Evolutionary conservation across 495 filamentous ascomycete genomes (phyloP).

Genomic region (Aspergillus diversus): DNA sequence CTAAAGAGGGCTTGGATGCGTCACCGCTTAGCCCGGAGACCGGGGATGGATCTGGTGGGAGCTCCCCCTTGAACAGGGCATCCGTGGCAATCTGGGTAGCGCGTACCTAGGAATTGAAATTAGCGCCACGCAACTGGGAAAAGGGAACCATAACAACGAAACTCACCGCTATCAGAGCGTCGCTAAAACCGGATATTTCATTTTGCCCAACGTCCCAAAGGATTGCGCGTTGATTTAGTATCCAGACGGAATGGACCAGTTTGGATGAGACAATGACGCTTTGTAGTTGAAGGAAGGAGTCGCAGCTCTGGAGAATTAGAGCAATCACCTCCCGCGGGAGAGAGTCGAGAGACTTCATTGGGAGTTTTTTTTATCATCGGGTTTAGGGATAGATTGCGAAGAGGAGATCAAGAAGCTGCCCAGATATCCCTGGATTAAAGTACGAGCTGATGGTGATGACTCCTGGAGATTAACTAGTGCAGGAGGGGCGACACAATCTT

Average conservation of each 20-base stretch:
- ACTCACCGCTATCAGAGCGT: conserved; percentile 14
- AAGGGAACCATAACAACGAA: not conserved
- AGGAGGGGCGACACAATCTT: no score
- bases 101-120: not conserved
- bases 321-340: conserved; percentile 9
- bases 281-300: conserved; percentile 1
- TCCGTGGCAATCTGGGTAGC: conserved; percentile 13
- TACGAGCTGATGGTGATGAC: no score
- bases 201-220: conserved; percentile 14
- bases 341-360: no score
- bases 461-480: no score
- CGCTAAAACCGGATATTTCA: not conserved
- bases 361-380: no score
- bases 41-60: conserved; percentile 15
- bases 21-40: not conserved
- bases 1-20: not conserved
- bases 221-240: not conserved
- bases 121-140: not conserved
- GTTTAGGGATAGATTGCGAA: no score
- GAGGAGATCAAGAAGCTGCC: no score
- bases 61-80: conserved; percentile 1
- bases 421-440: no score
- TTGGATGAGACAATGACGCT: not conserved
- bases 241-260: not conserved
- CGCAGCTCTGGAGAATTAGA: conserved; percentile 8